Conservation (phyloP, 2,329 filamentous ascomycete species). For the Trichothecium roseum region DNA sequence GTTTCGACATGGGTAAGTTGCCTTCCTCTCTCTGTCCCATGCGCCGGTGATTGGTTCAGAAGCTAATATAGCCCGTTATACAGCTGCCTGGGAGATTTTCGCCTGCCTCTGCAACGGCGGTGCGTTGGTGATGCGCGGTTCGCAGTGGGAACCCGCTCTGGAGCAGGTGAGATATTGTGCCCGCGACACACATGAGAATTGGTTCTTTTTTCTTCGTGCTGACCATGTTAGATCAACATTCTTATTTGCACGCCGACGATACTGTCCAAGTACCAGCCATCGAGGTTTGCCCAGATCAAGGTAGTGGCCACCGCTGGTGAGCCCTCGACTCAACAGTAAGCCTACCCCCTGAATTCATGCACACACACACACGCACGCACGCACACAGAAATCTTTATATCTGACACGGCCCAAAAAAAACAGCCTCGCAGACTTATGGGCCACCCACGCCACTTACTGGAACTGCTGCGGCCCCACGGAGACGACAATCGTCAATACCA, state of each 20-base stretch:
- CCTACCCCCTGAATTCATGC: slow-evolving; percentile 1
- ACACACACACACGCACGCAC: slow-evolving; percentile 2
- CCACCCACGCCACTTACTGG: slow-evolving; percentile 34
- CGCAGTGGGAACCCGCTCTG: slow-evolving; percentile 36
- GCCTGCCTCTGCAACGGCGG: slow-evolving; percentile 46
- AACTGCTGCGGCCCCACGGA: slow-evolving; percentile 53
- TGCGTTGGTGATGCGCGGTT: slow-evolving; percentile 40
- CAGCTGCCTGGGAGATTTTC: slow-evolving; percentile 52
- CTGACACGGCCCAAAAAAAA: slow-evolving; percentile 11
- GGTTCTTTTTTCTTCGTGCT: background rate
- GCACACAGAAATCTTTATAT: background rate
- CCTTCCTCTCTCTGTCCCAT: background rate
- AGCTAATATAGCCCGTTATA: slow-evolving; percentile 1
- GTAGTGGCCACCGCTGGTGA: slow-evolving; percentile 46
- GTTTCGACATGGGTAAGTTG: slow-evolving; percentile 49
- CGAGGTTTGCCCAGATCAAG: slow-evolving; percentile 38
- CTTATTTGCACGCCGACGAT: slow-evolving; percentile 47
- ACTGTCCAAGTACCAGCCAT: slow-evolving; percentile 35
- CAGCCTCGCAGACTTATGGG: slow-evolving; percentile 45
- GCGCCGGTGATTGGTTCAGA: background rate
- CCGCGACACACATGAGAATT: background rate
- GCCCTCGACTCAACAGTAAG: slow-evolving; percentile 33
- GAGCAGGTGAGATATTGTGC: slow-evolving; percentile 22
- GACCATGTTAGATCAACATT: slow-evolving; percentile 30
- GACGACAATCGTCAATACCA: slow-evolving; percentile 49